phyloP scores from a whole-genome alignment of 768 basidiomycete genomes.

The Xerocomellus chrysenteron region DNA sequence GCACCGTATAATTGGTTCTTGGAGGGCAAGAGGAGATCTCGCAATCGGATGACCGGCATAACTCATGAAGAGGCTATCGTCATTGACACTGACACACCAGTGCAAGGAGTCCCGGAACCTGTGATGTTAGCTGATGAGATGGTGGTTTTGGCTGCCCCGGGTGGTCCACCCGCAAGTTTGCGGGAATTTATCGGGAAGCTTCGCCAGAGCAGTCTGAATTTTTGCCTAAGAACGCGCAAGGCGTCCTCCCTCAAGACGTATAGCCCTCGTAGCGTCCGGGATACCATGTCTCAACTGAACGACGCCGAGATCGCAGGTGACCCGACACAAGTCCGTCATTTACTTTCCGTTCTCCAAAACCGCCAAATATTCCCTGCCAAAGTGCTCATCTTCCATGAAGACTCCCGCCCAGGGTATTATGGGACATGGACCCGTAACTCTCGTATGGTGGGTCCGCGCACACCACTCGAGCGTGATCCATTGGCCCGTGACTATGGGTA shows the following conservation, averaged over 20 bases:
- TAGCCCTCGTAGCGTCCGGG: conserved; percentile 40
- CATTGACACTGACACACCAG: conserved; percentile 44
- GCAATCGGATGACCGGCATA: conserved; percentile 18
- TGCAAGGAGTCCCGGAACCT: conserved; percentile 7
- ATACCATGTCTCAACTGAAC: conserved; percentile 60
- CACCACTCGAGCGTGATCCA: conserved; percentile 78
- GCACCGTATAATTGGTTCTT: conserved; percentile 75
- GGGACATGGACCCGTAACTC: conserved; percentile 93
- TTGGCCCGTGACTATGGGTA: conserved; percentile 83
- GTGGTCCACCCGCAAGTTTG: conserved; percentile 9
- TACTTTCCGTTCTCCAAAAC: conserved; percentile 61
- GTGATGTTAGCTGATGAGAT: conserved; percentile 2
- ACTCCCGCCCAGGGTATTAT: conserved; percentile 88
- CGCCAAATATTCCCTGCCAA: conserved; percentile 69
- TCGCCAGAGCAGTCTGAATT: conserved; percentile 29
- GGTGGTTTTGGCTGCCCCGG: not conserved
- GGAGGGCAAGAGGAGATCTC: conserved; percentile 29
- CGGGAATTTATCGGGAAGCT: conserved; percentile 24
- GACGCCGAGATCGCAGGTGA: conserved; percentile 81
- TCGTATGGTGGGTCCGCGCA: conserved; percentile 73
- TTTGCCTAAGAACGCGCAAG: conserved; percentile 18
- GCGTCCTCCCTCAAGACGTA: conserved; percentile 29
- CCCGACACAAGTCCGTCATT: conserved; percentile 60
- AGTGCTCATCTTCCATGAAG: conserved; percentile 78
- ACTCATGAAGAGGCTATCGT: conserved; percentile 53